Percentiles rank a stretch among this genome's conserved stretches.
Conservation (phyloP, 2,329 filamentous ascomycete species). For the Pestalotiopsis sp. region DNA sequence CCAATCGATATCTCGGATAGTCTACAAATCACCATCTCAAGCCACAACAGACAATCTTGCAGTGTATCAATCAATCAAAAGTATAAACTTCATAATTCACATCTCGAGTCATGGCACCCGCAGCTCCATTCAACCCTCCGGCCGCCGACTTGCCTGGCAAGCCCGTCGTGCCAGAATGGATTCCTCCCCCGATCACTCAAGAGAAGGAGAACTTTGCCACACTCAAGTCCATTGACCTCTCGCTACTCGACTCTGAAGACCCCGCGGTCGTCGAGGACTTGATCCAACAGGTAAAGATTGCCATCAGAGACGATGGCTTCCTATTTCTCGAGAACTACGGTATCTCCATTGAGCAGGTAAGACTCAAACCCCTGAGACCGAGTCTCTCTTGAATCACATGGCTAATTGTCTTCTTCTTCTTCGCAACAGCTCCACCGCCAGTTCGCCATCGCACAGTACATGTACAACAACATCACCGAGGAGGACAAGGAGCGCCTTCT, state of each 20-base stretch:
- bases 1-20: not conserved
- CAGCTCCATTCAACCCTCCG: conserved; percentile 6
- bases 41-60: not conserved
- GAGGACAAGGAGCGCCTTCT: conserved; percentile 8
- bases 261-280: not conserved
- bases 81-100: not conserved
- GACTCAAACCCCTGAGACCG: not conserved
- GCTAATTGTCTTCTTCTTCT: not conserved
- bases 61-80: not conserved
- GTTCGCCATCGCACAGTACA: conserved; percentile 5
- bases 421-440: not conserved
- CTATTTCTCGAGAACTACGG: conserved; percentile 9
- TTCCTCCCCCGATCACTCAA: not conserved
- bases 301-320: conserved; percentile 7
- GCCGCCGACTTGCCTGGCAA: conserved; percentile 4
- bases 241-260: conserved; percentile 3
- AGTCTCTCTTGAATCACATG: not conserved
- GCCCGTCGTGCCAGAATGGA: conserved; percentile 6
- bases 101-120: conserved; percentile 1
- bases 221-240: conserved; percentile 5
- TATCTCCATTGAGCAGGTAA: conserved; percentile 5
- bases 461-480: conserved; percentile 10
- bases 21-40: not conserved
- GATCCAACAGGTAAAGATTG: conserved; percentile 1
- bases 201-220: conserved; percentile 6